Base-by-base conservation (phyloP, 2,329 filamentous ascomycete genomes). In the Penicillium sp. region DNA sequence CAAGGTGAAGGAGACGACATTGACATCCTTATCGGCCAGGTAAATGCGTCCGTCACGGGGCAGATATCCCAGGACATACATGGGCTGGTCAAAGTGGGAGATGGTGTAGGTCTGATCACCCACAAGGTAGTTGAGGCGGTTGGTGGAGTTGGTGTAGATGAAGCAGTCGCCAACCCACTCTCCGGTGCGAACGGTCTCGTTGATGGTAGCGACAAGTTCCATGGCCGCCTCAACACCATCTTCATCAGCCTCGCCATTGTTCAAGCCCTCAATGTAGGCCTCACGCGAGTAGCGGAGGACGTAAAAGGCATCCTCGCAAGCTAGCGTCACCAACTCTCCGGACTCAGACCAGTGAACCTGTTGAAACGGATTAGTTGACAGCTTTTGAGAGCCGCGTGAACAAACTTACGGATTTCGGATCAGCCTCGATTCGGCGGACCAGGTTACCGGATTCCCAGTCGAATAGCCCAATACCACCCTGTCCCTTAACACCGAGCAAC, bases 121-220 rank as follows among this genome's bases (percentile, higher is more conserved):
- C 14, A 99, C 94, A 22, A 99, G 87, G 80, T 98, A 98, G 82
- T 98, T 98, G 60, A 99, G 83, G 62, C 95, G 90, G 82, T 98
- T 97, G 10, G 93, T 96, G 75, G 85, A 90, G 83, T 96, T 98
- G 56, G 95, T 97, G 84, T 98, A 99, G 75, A 98, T 93, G 83
- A 99, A 96, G 81, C 94, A 96, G 80, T 99, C 95, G 62, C 95
- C 95, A 58, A 99, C 91, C 95, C 95, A 99, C 80, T 96, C 91
- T 68, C 94, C 95, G 19, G 94, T 97, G 65, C 91, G 90, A 53
- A 98, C 92, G 64, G 85, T 91, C 79, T 98, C 95, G 73, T 89
- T 94, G 72, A 97, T 92, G 74, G 98, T 95, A 24, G 93, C 96
- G 55, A 98, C 91, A 31, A 98, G 90, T 73, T 98, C 95, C 68